phyloP scores from a whole-genome alignment of 805 yeast species.

The Wickerhamomyces bovis region DNA sequence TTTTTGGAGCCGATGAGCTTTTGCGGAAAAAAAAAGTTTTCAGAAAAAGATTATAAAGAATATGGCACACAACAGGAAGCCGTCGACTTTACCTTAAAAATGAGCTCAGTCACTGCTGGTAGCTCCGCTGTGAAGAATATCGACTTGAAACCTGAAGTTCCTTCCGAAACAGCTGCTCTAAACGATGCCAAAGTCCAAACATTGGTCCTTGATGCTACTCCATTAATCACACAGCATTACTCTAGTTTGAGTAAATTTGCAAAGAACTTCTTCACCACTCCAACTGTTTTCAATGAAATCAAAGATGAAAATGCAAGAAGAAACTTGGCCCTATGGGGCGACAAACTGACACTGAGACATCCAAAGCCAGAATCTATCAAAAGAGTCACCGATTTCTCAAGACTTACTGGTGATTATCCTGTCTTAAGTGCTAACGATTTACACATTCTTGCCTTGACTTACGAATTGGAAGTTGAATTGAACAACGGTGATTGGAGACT shows the following conservation, averaged over 20 bases:
- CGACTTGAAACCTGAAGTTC: not conserved
- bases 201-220: conserved; percentile 90
- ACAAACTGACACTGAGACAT: conserved; percentile 61
- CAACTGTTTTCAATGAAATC: conserved; percentile 84
- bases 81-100: not conserved
- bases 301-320: conserved; percentile 79
- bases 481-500: conserved; percentile 66
- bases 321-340: conserved; percentile 78
- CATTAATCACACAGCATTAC: conserved; percentile 80
- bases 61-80: not conserved
- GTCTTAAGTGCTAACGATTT: conserved; percentile 89
- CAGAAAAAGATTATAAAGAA: not conserved
- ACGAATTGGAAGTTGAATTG: conserved; percentile 73
- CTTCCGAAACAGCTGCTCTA: not conserved
- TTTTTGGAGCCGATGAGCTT: conserved; percentile 5
- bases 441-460: conserved; percentile 85
- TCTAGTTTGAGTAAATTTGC: conserved; percentile 69
- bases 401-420: conserved; percentile 82
- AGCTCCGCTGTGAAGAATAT: not conserved
- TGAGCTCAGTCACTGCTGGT: not conserved
- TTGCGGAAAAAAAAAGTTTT: not conserved
- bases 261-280: conserved; percentile 73
- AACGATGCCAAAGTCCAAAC: conserved; percentile 13
- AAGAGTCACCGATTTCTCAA: conserved; percentile 70
- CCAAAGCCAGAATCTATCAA: conserved; percentile 63